phyloP scores from a whole-genome alignment of 176 grass and related monocot genomes.

The Aegilops sharonensis region DNA sequence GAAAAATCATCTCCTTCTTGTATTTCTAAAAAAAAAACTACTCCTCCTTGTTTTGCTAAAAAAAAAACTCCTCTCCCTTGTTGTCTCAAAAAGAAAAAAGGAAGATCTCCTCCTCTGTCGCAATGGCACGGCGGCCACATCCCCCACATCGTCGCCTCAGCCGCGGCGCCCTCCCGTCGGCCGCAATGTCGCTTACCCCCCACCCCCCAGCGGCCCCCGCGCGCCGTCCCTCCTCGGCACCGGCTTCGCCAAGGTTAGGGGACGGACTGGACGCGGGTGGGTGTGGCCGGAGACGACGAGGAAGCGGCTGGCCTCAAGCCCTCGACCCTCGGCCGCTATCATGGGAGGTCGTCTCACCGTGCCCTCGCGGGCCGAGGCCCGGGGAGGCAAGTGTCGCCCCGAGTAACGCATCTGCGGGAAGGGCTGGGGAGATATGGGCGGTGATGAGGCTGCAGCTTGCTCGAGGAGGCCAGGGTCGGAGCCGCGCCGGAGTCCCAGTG shows the following conservation, averaged over 20 bases:
- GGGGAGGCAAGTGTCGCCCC: not conserved
- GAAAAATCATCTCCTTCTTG: too few species aligned
- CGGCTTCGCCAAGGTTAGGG: constrained; percentile 14
- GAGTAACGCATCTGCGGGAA: not conserved
- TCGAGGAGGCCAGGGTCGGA: not conserved
- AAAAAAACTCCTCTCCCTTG: too few species aligned
- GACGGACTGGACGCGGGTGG: constrained; percentile 19
- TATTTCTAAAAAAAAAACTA: too few species aligned
- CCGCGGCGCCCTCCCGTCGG: not conserved
- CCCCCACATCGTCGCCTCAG: not conserved
- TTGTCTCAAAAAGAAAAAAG: too few species aligned
- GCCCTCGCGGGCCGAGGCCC: not conserved
- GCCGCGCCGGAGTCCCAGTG: not conserved
- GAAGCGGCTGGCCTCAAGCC: not conserved
- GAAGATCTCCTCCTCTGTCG: too few species aligned
- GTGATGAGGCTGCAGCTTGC: not conserved
- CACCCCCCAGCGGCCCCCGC: not conserved
- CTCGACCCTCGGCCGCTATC: too few species aligned
- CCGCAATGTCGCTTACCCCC: not conserved
- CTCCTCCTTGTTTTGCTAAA: too few species aligned
- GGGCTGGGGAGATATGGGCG: not conserved
- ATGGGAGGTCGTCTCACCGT: not conserved
- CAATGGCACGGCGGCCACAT: not conserved
- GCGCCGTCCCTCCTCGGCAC: not conserved
- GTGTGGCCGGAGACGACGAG: constrained; percentile 15